These are phyloP conservation scores for Arthromyces matolae DNA, from an alignment of 768 basidiomycete genomes.

Conservation along the genomic window DNA sequence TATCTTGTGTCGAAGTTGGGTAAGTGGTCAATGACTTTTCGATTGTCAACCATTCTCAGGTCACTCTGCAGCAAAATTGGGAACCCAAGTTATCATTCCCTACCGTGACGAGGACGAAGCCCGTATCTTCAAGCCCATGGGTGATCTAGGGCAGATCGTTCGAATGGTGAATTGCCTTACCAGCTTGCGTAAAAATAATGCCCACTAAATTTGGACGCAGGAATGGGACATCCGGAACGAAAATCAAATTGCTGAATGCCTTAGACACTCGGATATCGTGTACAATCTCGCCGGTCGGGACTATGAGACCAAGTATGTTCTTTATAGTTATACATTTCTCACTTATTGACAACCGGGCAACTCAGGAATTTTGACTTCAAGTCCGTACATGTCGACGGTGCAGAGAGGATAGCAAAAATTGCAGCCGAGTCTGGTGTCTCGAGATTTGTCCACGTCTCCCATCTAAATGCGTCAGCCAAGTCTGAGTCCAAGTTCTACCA, in stretches of 20 bases:
- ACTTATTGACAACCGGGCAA: conserved; percentile 3
- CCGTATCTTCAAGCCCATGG: conserved; percentile 86
- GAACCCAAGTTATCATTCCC: conserved; percentile 91
- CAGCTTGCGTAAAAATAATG: background rate
- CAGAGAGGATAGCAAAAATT: conserved; percentile 82
- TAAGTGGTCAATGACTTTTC: conserved; percentile 31
- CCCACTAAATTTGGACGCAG: conserved; percentile 37
- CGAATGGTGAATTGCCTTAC: conserved; percentile 66
- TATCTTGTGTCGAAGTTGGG: conserved; percentile 94
- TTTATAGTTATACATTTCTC: conserved; percentile 2
- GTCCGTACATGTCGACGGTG: conserved; percentile 79
- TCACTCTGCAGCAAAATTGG: conserved; percentile 64
- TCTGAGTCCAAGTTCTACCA: conserved; percentile 84
- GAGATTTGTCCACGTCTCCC: conserved; percentile 91
- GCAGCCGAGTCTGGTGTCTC: conserved; percentile 74
- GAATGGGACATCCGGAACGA: conserved; percentile 96
- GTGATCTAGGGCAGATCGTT: conserved; percentile 95
- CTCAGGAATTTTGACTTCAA: conserved; percentile 85
- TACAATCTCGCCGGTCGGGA: conserved; percentile 95
- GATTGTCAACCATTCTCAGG: conserved; percentile 5
- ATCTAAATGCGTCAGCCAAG: conserved; percentile 80
- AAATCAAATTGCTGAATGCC: conserved; percentile 87
- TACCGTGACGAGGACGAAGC: conserved; percentile 95
- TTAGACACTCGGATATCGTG: conserved; percentile 93
- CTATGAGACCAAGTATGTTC: conserved; percentile 86